Evolutionary conservation across 2,329 filamentous ascomycete genomes (phyloP).

Genomic region (Trichoderma guizhouense): DNA sequence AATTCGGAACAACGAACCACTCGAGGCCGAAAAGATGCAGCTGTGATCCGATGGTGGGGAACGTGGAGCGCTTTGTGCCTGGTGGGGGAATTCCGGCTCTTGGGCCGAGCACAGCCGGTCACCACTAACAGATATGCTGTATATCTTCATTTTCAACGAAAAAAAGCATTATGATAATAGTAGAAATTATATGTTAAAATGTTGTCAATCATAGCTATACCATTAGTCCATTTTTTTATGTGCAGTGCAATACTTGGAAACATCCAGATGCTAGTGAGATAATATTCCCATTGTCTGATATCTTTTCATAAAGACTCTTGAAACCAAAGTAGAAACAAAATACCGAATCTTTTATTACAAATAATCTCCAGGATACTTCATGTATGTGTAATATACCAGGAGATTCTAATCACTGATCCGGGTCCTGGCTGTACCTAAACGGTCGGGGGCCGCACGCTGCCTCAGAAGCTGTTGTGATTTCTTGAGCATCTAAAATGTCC

Average conservation of each 20-base stretch:
- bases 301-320: neutral
- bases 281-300: neutral
- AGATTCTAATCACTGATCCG: neutral
- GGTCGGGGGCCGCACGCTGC: neutral
- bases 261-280: neutral
- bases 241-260: neutral
- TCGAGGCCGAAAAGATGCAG: constrained; percentile 8
- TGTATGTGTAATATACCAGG: too few species aligned
- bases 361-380: too few species aligned
- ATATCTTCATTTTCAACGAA: neutral
- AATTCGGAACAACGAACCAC: neutral
- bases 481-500: neutral
- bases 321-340: neutral
- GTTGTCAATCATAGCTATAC: neutral
- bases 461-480: neutral
- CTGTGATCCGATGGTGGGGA: constrained; percentile 7
- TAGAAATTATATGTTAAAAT: neutral
- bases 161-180: neutral
- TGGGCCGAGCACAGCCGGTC: neutral
- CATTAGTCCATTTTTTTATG: neutral
- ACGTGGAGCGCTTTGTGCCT: neutral
- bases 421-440: neutral
- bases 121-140: neutral
- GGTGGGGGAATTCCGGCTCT: constrained; percentile 1
- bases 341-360: neutral